Percentiles rank a stretch among this genome's conserved stretches.
These are phyloP conservation scores for Termitomyces sp. DNA, from an alignment of 768 basidiomycete species.

Conservation along the genomic window DNA sequence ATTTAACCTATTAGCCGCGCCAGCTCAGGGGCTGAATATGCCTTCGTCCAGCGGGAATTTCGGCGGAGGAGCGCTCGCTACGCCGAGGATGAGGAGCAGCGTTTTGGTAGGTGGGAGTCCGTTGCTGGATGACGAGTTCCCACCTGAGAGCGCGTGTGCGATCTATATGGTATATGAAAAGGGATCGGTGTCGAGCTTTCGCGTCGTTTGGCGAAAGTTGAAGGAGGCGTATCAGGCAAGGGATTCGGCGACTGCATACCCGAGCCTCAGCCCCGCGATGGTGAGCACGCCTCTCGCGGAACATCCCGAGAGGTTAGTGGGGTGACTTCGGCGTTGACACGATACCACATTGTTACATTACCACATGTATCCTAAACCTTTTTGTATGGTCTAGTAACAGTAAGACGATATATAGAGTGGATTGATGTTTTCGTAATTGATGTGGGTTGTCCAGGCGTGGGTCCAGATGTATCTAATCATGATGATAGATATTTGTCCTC, in stretches of 20 bases:
- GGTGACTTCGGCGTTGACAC: conserved; percentile 13
- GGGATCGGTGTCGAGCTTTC: conserved; percentile 85
- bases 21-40: conserved; percentile 7
- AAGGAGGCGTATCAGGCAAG: conserved; percentile 58
- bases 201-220: conserved; percentile 65
- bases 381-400: not conserved
- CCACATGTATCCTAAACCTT: not conserved
- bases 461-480: not conserved
- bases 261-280: conserved; percentile 36
- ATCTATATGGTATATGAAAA: conserved; percentile 85
- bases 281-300: conserved; percentile 37
- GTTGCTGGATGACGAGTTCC: conserved; percentile 18
- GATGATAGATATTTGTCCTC: not conserved
- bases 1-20: conserved; percentile 8
- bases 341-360: not conserved
- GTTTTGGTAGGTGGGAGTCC: conserved; percentile 18
- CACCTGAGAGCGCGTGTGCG: conserved; percentile 44
- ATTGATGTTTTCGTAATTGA: not conserved
- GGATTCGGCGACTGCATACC: conserved; percentile 21
- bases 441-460: not conserved
- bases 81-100: conserved; percentile 19
- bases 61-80: not conserved
- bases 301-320: conserved; percentile 28
- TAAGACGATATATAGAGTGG: not conserved
- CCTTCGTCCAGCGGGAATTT: not conserved